A percentile compares a stretch with the other conserved stretches of the same genome.
Evolutionary conservation across 2,329 filamentous ascomycete species (phyloP).

Genomic region (Chalaropsis thielavioides): DNA sequence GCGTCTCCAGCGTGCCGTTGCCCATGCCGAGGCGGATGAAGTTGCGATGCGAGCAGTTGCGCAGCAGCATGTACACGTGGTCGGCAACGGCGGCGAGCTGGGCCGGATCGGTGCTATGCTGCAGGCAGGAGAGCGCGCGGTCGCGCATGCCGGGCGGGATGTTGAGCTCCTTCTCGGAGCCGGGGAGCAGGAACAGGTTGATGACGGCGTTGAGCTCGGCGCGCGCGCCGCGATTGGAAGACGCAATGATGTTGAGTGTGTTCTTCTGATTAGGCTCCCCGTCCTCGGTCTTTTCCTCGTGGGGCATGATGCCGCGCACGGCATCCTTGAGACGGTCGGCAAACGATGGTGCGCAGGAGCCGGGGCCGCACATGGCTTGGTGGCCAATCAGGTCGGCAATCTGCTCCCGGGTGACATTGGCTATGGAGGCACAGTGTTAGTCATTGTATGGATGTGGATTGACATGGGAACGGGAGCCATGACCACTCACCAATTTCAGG

Average conservation of each 20-base stretch:
- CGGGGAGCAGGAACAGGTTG: constrained; percentile 29
- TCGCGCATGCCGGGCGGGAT: constrained; percentile 31
- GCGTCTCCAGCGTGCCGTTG: constrained; percentile 36
- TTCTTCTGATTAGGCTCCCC: constrained; percentile 5
- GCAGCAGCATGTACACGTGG: constrained; percentile 33
- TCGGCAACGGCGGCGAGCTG: constrained; percentile 32
- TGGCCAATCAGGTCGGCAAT: constrained; percentile 17
- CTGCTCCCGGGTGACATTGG: constrained; percentile 16
- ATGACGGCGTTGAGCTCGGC: constrained; percentile 29
- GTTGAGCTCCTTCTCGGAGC: constrained; percentile 34
- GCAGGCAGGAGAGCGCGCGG: constrained; percentile 26
- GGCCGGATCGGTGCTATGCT: constrained; percentile 26
- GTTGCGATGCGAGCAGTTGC: constrained; percentile 35
- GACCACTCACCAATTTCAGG: constrained; percentile 25
- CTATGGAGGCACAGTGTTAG: constrained; percentile 9
- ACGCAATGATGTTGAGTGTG: constrained; percentile 17
- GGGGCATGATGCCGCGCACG: constrained; percentile 18
- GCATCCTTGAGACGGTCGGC: constrained; percentile 20
- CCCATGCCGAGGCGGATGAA: constrained; percentile 40
- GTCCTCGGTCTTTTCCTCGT: constrained; percentile 13
- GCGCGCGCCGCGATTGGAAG: constrained; percentile 18
- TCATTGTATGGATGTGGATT: background rate
- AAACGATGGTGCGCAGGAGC: constrained; percentile 16
- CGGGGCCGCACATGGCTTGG: constrained; percentile 17
- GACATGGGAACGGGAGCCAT: background rate